Evolutionary conservation across 2,329 filamentous ascomycete species (phyloP).

Genomic region (Exophiala spinifera): DNA sequence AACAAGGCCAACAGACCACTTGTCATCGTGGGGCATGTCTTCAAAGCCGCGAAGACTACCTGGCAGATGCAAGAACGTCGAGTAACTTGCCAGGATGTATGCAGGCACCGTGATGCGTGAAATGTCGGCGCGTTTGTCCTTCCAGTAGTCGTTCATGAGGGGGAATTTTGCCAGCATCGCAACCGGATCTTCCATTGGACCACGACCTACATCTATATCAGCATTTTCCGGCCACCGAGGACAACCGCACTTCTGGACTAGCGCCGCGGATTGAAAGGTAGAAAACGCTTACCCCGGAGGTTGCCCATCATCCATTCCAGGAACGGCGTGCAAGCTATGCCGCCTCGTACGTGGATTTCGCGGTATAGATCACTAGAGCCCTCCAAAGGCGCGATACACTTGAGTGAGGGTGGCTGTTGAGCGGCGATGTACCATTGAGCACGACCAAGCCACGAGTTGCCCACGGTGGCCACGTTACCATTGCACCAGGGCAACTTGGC

Average conservation of each 20-base stretch:
- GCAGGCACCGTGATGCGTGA: slow-evolving; percentile 36
- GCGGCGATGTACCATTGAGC: slow-evolving; percentile 45
- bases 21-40: slow-evolving; percentile 38
- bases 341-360: slow-evolving; percentile 38
- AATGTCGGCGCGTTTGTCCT: slow-evolving; percentile 39
- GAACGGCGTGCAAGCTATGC: slow-evolving; percentile 10
- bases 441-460: slow-evolving; percentile 45
- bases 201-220: too few relatives aligned
- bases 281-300: slow-evolving; percentile 6
- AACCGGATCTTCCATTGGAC: slow-evolving; percentile 6
- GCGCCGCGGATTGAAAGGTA: too few relatives aligned
- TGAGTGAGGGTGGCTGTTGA: slow-evolving; percentile 41
- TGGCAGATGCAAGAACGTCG: slow-evolving; percentile 37
- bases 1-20: slow-evolving; percentile 36
- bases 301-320: slow-evolving; percentile 6
- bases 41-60: slow-evolving; percentile 41
- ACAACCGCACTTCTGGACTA: too few relatives aligned
- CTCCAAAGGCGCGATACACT: slow-evolving; percentile 49
- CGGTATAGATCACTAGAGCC: slow-evolving; percentile 39
- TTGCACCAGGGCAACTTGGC: slow-evolving; percentile 46
- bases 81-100: slow-evolving; percentile 37
- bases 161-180: slow-evolving; percentile 32
- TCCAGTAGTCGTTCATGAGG: slow-evolving; percentile 37
- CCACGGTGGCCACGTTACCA: slow-evolving; percentile 43
- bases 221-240: too few relatives aligned